Conservation (phyloP, 805 yeast species). For the Starmerella riodocensis region DNA sequence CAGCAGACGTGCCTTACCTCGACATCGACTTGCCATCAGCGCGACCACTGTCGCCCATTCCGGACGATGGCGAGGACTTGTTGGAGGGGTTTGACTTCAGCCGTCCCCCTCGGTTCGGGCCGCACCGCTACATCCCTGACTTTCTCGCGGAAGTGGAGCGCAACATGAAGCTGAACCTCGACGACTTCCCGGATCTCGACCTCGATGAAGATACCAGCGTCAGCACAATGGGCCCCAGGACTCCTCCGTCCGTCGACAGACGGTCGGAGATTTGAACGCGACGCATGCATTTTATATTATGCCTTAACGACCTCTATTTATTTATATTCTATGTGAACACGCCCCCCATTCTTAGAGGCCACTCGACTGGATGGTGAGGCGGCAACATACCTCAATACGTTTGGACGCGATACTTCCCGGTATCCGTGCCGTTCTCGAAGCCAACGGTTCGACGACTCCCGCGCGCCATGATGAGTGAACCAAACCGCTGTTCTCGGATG, state of each 20-base stretch:
- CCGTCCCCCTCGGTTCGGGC: neutral
- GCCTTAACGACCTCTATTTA: too few species aligned
- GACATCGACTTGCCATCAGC: conserved; percentile 2
- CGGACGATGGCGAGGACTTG: neutral
- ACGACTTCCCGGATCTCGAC: conserved; percentile 11
- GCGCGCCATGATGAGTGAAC: too few species aligned
- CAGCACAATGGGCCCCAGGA: neutral
- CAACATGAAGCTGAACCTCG: neutral
- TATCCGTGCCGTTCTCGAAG: too few species aligned
- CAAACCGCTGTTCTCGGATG: too few species aligned
- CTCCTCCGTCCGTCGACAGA: neutral
- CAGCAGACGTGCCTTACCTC: neutral
- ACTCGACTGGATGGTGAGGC: too few species aligned
- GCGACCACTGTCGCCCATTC: neutral
- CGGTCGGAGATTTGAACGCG: too few species aligned
- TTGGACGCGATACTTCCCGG: too few species aligned
- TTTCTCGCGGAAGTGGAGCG: neutral
- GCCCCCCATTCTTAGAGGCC: too few species aligned
- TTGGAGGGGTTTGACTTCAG: neutral
- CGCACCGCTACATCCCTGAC: neutral
- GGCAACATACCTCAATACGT: too few species aligned
- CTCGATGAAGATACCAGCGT: neutral
- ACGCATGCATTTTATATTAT: too few species aligned
- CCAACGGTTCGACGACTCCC: too few species aligned
- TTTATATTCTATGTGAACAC: neutral